A percentile compares a stretch with the other conserved stretches of the same genome.
These are phyloP conservation scores for Trypanosoma platydactyli DNA, from an alignment of 208 protist species.

Conservation along the genomic window DNA sequence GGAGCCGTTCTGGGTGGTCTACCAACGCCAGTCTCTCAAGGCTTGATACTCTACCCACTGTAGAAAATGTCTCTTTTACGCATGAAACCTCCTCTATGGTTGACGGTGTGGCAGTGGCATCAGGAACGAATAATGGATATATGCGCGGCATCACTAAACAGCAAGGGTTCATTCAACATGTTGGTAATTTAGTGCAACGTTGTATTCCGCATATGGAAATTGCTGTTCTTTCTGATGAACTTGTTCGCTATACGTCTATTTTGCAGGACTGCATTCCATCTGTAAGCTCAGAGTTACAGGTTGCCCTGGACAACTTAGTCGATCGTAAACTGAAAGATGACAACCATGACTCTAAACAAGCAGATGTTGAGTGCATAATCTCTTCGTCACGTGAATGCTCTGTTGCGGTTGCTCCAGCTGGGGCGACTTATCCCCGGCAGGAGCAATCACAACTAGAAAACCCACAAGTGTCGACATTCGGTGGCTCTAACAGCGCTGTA, in stretches of 20 bases:
- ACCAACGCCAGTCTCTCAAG: background rate
- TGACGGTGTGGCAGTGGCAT: background rate
- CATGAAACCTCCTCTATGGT: background rate
- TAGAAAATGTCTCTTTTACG: background rate
- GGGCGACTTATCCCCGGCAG: no score
- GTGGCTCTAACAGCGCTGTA: conserved; percentile 21
- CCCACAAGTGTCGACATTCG: conserved; percentile 28
- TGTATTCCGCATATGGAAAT: conserved; percentile 65
- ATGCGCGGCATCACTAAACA: background rate
- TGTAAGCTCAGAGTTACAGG: conserved; percentile 53
- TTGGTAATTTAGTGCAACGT: conserved; percentile 69
- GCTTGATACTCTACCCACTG: background rate
- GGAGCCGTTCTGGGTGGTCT: conserved; percentile 3
- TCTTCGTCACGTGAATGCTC: background rate
- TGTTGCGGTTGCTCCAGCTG: no score
- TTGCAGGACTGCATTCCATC: conserved; percentile 57
- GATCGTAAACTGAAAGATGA: conserved; percentile 67
- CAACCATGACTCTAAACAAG: background rate
- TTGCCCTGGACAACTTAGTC: conserved; percentile 69
- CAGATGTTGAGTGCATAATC: background rate
- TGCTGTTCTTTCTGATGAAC: conserved; percentile 59
- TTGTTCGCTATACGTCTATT: conserved; percentile 56
- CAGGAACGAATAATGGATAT: background rate
- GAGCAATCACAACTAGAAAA: background rate
- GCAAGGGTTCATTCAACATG: conserved; percentile 24